phyloP scores from a whole-genome alignment of 2,329 filamentous ascomycete genomes.

The Pseudogymnoascus sp. region DNA sequence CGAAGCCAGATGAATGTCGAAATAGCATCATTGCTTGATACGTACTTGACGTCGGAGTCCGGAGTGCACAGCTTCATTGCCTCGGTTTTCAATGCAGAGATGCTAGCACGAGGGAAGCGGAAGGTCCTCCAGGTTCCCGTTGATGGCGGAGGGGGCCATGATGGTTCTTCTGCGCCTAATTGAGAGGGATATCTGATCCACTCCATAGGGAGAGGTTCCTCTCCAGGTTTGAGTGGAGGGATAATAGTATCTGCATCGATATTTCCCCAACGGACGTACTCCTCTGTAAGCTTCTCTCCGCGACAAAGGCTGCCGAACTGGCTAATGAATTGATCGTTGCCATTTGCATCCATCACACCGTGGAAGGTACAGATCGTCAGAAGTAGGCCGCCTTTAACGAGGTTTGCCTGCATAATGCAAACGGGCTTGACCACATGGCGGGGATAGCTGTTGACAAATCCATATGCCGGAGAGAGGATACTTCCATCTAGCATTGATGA shows the following conservation, averaged over 20 bases:
- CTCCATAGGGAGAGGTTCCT: background rate
- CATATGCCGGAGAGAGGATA: constrained; percentile 1
- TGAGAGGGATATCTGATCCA: background rate
- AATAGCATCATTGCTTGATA: constrained; percentile 7
- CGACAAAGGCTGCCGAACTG: background rate
- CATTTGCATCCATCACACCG: constrained; percentile 8
- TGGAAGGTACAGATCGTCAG: background rate
- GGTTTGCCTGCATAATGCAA: background rate
- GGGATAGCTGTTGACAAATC: background rate
- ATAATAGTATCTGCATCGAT: background rate
- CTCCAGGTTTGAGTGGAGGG: background rate
- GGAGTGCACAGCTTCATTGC: background rate
- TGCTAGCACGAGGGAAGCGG: background rate
- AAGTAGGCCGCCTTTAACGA: background rate
- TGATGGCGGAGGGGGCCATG: constrained; percentile 1
- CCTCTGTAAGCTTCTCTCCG: background rate
- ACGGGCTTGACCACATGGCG: constrained; percentile 1
- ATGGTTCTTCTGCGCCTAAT: background rate
- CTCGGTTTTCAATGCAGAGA: background rate
- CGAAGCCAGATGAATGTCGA: constrained; percentile 8
- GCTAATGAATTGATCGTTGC: background rate
- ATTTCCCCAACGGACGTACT: background rate
- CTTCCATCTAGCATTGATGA: background rate
- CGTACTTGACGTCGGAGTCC: background rate
- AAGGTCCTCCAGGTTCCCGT: constrained; percentile 1